A percentile compares a stretch with the other conserved stretches of the same genome.
Evolutionary conservation across 768 basidiomycete genomes (phyloP).

Genomic region (Kwoniella botswanensis): DNA sequence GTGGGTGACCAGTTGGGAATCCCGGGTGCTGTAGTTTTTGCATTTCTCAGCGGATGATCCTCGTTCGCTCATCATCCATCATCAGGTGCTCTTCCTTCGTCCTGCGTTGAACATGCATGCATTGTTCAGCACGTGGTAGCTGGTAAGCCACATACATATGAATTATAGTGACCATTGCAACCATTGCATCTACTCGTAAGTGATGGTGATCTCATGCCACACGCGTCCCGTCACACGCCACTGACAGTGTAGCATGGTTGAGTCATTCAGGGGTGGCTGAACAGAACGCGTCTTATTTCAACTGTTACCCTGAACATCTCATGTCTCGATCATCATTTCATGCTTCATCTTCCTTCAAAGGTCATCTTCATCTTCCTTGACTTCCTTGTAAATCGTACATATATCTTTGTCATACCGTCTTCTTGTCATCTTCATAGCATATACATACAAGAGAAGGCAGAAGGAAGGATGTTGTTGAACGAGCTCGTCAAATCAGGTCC

Average conservation of each 20-base stretch:
- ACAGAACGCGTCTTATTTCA: conserved; percentile 17
- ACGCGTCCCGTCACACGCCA: not conserved
- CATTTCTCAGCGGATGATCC: no score
- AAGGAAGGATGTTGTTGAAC: conserved; percentile 71
- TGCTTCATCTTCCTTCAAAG: not conserved
- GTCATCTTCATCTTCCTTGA: conserved; percentile 2
- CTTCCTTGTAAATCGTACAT: conserved; percentile 1
- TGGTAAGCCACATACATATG: no score
- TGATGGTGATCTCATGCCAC: not conserved
- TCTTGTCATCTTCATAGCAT: not conserved
- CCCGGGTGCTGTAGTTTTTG: conserved; percentile 15
- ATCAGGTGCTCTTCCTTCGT: no score
- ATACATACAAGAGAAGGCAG: not conserved
- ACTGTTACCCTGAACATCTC: conserved; percentile 18
- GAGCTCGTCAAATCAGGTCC: conserved; percentile 94
- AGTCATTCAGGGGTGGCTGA: conserved; percentile 19
- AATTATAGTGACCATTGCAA: no score
- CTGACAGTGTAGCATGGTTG: not conserved
- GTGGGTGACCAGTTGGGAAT: conserved; percentile 14
- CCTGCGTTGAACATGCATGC: no score
- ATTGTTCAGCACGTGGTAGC: no score
- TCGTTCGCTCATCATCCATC: no score
- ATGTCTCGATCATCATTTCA: conserved; percentile 12
- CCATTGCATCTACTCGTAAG: no score
- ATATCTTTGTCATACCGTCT: not conserved